These are phyloP conservation scores for Marasmius sp. DNA, from an alignment of 1,284 basidiomycete species.

Conservation along the genomic window DNA sequence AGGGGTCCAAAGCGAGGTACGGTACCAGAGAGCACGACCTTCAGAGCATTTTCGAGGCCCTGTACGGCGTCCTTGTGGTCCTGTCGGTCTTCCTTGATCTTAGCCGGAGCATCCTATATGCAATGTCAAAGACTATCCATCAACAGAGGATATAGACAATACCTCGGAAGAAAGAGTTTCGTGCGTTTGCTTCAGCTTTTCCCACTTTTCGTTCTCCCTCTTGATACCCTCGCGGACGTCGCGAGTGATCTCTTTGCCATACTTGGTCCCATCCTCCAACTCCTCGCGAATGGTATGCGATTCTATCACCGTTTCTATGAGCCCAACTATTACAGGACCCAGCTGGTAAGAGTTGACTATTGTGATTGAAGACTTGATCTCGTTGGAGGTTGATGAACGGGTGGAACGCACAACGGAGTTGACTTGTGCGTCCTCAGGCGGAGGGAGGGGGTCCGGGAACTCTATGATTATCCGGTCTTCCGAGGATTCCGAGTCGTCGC, in stretches of 20 bases:
- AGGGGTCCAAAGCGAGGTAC: slow-evolving; percentile 45
- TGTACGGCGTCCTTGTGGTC: slow-evolving; percentile 36
- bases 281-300: slow-evolving; percentile 53
- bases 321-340: slow-evolving; percentile 57
- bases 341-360: slow-evolving; percentile 58
- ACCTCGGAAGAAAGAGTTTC: slow-evolving; percentile 10
- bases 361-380: slow-evolving; percentile 19
- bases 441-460: slow-evolving; percentile 58
- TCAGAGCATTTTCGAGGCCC: slow-evolving; percentile 39
- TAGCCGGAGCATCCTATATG: neutral
- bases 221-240: slow-evolving; percentile 48
- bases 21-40: slow-evolving; percentile 36
- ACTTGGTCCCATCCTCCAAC: slow-evolving; percentile 52
- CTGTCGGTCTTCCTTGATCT: slow-evolving; percentile 32
- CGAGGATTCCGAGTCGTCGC: slow-evolving; percentile 16
- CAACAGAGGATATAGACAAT: slow-evolving; percentile 19
- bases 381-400: slow-evolving; percentile 20
- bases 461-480: slow-evolving; percentile 22
- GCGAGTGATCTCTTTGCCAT: slow-evolving; percentile 51
- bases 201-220: slow-evolving; percentile 47
- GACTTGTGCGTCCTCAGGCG: slow-evolving; percentile 35
- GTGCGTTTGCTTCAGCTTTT: slow-evolving; percentile 32
- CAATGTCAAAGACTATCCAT: neutral
- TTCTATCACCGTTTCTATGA: slow-evolving; percentile 52
- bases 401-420: slow-evolving; percentile 37